Evolutionary conservation across 192 early-diverging fungal species (phyloP).

Genomic region (Rhizophagus clarus): DNA sequence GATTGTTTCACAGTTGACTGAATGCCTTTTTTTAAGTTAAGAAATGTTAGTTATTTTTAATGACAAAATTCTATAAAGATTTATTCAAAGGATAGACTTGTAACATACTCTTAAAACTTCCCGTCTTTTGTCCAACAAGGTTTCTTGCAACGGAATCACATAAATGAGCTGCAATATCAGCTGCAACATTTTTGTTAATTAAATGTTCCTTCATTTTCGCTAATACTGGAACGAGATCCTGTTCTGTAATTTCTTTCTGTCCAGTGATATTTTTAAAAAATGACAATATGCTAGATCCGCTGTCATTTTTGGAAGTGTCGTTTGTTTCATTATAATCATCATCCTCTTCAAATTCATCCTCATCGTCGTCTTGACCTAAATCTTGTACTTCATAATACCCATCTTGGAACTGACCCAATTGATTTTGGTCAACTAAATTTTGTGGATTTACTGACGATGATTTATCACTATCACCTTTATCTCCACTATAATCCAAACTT

Average conservation of each 20-base stretch:
- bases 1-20: constrained; percentile 68
- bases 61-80: background rate
- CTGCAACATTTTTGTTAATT: constrained; percentile 91
- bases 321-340: constrained; percentile 45
- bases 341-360: constrained; percentile 55
- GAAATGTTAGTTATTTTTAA: constrained; percentile 19
- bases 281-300: constrained; percentile 57
- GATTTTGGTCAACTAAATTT: constrained; percentile 55
- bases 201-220: constrained; percentile 90
- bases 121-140: constrained; percentile 74
- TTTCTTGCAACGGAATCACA: constrained; percentile 75
- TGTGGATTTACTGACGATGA: background rate
- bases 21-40: constrained; percentile 42
- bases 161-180: constrained; percentile 82
- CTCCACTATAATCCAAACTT: constrained; percentile 53
- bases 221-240: constrained; percentile 78
- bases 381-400: constrained; percentile 82
- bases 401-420: constrained; percentile 66
- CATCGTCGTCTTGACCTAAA: constrained; percentile 58
- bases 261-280: constrained; percentile 75
- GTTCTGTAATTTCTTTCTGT: constrained; percentile 69
- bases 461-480: constrained; percentile 29
- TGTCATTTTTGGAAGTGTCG: constrained; percentile 29
- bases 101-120: constrained; percentile 70
- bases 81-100: background rate